Conservation (phyloP, 2,329 filamentous ascomycete genomes). For the Fusarium sp. region DNA sequence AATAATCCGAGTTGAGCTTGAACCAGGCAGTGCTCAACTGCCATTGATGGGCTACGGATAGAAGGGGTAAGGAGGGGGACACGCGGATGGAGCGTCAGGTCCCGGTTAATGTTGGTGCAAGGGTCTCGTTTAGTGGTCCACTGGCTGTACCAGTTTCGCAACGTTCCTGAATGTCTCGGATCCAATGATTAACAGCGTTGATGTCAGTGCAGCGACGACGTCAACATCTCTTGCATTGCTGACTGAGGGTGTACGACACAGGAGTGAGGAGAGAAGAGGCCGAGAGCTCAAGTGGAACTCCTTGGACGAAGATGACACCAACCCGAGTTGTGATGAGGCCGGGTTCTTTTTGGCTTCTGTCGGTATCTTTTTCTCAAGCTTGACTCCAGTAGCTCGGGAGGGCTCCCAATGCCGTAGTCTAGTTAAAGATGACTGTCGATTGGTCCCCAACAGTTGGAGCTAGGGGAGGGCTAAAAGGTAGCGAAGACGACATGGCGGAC, state of each 20-base stretch:
- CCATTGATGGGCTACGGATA: not conserved
- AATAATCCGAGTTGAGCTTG: not conserved
- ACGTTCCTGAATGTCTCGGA: slow-evolving; percentile 27
- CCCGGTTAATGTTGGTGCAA: slow-evolving; percentile 16
- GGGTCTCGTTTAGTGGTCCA: slow-evolving; percentile 11
- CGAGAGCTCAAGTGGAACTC: not conserved
- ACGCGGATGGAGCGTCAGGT: slow-evolving; percentile 19
- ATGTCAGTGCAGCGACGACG: slow-evolving; percentile 15
- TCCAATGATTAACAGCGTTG: slow-evolving; percentile 8
- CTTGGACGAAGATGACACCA: not conserved
- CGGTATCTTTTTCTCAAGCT: not conserved
- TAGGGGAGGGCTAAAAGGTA: slow-evolving; percentile 9
- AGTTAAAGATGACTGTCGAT: slow-evolving; percentile 25
- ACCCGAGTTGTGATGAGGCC: not conserved
- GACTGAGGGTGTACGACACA: not conserved
- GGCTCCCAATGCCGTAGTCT: slow-evolving; percentile 30
- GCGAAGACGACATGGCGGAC: slow-evolving; percentile 7
- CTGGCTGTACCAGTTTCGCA: slow-evolving; percentile 13
- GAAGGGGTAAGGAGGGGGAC: slow-evolving; percentile 3
- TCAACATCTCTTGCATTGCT: not conserved
- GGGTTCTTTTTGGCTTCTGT: not conserved
- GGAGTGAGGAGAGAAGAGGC: not conserved
- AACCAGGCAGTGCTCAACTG: slow-evolving; percentile 5
- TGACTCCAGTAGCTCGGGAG: slow-evolving; percentile 20
- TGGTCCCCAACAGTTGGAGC: slow-evolving; percentile 22